phyloP scores from a whole-genome alignment of 2,329 filamentous ascomycete genomes.

The Aspergillus ruber region DNA sequence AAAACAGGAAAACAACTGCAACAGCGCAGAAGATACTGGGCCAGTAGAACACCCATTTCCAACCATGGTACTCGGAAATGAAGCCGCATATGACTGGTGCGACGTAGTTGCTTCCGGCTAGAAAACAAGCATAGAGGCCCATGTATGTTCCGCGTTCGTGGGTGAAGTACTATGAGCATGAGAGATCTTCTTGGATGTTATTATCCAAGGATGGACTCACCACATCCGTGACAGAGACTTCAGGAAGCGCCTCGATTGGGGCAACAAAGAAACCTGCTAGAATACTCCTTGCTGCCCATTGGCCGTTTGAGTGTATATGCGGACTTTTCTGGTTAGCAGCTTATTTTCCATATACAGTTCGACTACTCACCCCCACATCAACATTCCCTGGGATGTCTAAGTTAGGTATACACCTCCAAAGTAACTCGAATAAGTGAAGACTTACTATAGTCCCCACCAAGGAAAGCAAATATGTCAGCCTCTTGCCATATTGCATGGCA shows the following conservation, averaged over 20 bases:
- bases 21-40: slow-evolving; percentile 45
- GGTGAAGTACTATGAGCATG: slow-evolving; percentile 32
- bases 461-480: slow-evolving; percentile 29
- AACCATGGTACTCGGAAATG: slow-evolving; percentile 41
- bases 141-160: slow-evolving; percentile 38
- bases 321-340: slow-evolving; percentile 16
- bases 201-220: slow-evolving; percentile 16
- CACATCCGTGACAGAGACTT: slow-evolving; percentile 37
- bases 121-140: slow-evolving; percentile 34
- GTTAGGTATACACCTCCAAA: background rate
- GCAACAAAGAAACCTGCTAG: slow-evolving; percentile 35
- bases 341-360: background rate
- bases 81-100: slow-evolving; percentile 44
- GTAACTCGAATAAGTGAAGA: background rate
- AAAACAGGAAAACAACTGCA: slow-evolving; percentile 45
- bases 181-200: background rate
- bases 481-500: slow-evolving; percentile 40
- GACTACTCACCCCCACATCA: slow-evolving; percentile 26
- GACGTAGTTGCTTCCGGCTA: slow-evolving; percentile 39
- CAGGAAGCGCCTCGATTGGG: slow-evolving; percentile 37
- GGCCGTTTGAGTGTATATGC: slow-evolving; percentile 25
- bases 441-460: slow-evolving; percentile 27
- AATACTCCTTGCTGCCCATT: slow-evolving; percentile 36
- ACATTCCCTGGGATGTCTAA: slow-evolving; percentile 13
- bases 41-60: slow-evolving; percentile 47